phyloP scores from a whole-genome alignment of 31 red algal genomes.

The Pterothamnion heteromorphum region DNA sequence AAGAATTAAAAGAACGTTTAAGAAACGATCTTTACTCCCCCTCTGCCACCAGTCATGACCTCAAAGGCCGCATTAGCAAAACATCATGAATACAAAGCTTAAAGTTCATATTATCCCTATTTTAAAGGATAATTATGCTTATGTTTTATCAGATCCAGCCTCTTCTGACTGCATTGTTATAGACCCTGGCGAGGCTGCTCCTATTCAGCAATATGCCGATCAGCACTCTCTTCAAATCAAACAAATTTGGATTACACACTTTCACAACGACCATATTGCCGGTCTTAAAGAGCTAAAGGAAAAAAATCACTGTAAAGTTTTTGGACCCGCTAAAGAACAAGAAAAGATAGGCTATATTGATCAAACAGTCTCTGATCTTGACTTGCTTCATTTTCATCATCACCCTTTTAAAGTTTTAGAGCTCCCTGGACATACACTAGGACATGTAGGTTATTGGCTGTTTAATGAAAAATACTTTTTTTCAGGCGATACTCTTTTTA shows the following conservation, averaged over 20 bases:
- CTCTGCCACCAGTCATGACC: no score
- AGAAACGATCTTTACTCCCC: no score
- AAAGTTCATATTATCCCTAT: background rate
- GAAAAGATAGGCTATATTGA: conserved; percentile 36
- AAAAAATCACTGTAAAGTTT: conserved; percentile 46
- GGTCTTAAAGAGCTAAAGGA: conserved; percentile 53
- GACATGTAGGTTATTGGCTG: conserved; percentile 34
- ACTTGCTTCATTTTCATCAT: conserved; percentile 19
- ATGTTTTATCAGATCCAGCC: conserved; percentile 45
- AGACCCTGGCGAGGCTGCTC: conserved; percentile 55
- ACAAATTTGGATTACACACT: conserved; percentile 67
- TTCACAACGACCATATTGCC: conserved; percentile 71
- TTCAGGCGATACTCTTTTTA: conserved; percentile 73
- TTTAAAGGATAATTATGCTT: conserved; percentile 60
- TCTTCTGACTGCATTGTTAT: conserved; percentile 40
- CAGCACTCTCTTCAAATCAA: conserved; percentile 33
- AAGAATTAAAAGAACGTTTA: no score
- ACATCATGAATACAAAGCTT: background rate
- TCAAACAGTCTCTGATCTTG: background rate
- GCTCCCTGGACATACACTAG: conserved; percentile 69
- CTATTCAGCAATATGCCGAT: conserved; percentile 34
- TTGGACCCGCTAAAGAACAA: background rate
- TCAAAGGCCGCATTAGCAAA: no score
- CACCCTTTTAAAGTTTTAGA: conserved; percentile 45
- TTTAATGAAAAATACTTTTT: conserved; percentile 43